phyloP scores from a whole-genome alignment of 371 early-diverging fungal genomes.

The Actinomortierella wolfii region DNA sequence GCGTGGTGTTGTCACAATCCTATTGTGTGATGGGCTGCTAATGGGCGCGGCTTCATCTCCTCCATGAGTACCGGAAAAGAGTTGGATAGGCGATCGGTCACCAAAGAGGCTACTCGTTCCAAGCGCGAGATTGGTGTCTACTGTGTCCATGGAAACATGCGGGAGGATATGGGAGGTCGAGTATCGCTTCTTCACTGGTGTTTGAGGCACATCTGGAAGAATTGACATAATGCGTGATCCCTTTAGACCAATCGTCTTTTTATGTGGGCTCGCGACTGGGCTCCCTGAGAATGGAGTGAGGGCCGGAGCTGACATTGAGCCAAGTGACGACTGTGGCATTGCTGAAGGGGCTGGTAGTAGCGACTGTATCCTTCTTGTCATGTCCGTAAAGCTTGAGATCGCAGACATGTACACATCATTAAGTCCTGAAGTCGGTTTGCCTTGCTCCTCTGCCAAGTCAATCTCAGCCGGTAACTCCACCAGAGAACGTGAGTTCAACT shows the following conservation, averaged over 20 bases:
- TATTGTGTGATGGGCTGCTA: neutral
- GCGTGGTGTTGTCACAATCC: slow-evolving; percentile 8
- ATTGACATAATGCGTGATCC: slow-evolving; percentile 36
- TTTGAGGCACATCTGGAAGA: slow-evolving; percentile 35
- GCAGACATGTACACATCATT: slow-evolving; percentile 56
- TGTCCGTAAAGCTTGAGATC: slow-evolving; percentile 54
- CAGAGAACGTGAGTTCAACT: slow-evolving; percentile 53
- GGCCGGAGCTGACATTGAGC: no score
- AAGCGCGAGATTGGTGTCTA: slow-evolving; percentile 35
- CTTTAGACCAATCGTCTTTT: slow-evolving; percentile 15
- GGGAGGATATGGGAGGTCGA: slow-evolving; percentile 27
- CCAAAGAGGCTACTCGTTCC: slow-evolving; percentile 41
- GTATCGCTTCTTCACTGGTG: slow-evolving; percentile 31
- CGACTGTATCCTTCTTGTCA: slow-evolving; percentile 41
- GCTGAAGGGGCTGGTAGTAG: no score
- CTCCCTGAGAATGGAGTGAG: no score
- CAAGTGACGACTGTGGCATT: no score
- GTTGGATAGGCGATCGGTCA: slow-evolving; percentile 25
- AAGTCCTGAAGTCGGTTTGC: slow-evolving; percentile 21
- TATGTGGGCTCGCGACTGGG: no score
- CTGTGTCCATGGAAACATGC: slow-evolving; percentile 39
- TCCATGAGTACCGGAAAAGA: slow-evolving; percentile 12
- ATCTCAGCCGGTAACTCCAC: slow-evolving; percentile 45
- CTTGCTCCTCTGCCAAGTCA: slow-evolving; percentile 21
- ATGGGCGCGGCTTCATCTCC: slow-evolving; percentile 14